Evolutionary conservation across 2,329 filamentous ascomycete species (phyloP).

Genomic region (Cercospora beticola): DNA sequence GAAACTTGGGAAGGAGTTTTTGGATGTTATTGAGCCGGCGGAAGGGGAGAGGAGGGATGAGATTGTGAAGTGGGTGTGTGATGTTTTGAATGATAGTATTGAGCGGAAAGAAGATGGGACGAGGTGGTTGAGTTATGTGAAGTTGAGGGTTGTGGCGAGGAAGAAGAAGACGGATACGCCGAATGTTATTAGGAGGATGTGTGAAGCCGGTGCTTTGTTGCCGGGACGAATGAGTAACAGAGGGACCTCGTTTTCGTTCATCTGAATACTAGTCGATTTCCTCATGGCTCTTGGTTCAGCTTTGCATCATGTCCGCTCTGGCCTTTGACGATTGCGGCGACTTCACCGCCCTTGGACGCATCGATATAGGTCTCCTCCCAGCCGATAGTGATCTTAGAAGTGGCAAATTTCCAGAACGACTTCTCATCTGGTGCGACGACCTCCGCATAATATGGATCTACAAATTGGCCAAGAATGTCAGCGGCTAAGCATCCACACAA

Average conservation of each 20-base stretch:
- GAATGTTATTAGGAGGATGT: slow-evolving; percentile 6
- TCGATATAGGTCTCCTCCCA: slow-evolving; percentile 22
- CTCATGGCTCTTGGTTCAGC: not conserved
- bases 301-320: slow-evolving; percentile 3
- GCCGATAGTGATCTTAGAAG: slow-evolving; percentile 16
- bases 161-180: slow-evolving; percentile 23
- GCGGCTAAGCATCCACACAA: too few relatives aligned
- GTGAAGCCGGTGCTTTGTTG: slow-evolving; percentile 1
- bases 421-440: slow-evolving; percentile 22
- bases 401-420: slow-evolving; percentile 17
- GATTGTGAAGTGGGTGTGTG: slow-evolving; percentile 55
- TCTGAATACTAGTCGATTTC: not conserved
- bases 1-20: slow-evolving; percentile 59
- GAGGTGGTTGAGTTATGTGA: slow-evolving; percentile 49
- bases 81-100: slow-evolving; percentile 57
- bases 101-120: slow-evolving; percentile 57
- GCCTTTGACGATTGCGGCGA: not conserved
- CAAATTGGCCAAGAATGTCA: not conserved
- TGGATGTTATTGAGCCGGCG: slow-evolving; percentile 50
- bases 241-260: slow-evolving; percentile 7
- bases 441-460: slow-evolving; percentile 23
- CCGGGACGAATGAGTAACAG: slow-evolving; percentile 8
- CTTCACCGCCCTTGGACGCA: not conserved
- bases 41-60: slow-evolving; percentile 51
- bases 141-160: slow-evolving; percentile 44